Percentiles rank a stretch among this genome's conserved stretches.
phyloP scores from a whole-genome alignment of 768 basidiomycete genomes.

The Mycena polygramma region DNA sequence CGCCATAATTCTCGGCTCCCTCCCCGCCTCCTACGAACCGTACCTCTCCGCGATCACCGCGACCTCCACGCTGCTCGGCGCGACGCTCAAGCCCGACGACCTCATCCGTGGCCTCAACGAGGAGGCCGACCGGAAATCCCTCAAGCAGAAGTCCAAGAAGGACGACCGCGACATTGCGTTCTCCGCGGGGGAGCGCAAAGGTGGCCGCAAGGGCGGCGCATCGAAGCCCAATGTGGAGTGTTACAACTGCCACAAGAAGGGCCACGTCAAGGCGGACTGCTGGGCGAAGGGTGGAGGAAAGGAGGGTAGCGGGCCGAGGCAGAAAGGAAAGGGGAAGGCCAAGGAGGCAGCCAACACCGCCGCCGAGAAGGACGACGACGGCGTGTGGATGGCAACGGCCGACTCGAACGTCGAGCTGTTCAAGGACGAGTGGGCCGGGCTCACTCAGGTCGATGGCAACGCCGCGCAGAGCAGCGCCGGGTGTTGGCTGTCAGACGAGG shows the following conservation, averaged over 20 bases:
- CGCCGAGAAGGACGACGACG: constrained; percentile 18
- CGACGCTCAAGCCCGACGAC: constrained; percentile 32
- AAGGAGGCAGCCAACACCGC: constrained; percentile 15
- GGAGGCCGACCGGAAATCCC: constrained; percentile 31
- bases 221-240: constrained; percentile 33
- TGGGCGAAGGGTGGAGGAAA: constrained; percentile 26
- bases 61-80: constrained; percentile 26
- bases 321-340: constrained; percentile 17
- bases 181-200: constrained; percentile 13
- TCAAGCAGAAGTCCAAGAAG: constrained; percentile 23
- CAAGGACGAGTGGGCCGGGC: neutral
- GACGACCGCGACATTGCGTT: constrained; percentile 22
- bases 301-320: constrained; percentile 20
- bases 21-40: constrained; percentile 42
- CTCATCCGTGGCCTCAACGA: constrained; percentile 38
- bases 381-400: constrained; percentile 33
- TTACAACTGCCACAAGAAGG: constrained; percentile 40
- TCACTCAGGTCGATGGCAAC: neutral
- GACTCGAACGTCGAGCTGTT: constrained; percentile 15
- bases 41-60: constrained; percentile 40
- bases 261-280: constrained; percentile 38
- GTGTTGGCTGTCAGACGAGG: constrained; percentile 22
- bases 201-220: constrained; percentile 4
- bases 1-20: constrained; percentile 37
- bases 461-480: neutral